A percentile compares a stretch with the other conserved stretches of the same genome.
These are phyloP conservation scores for Pseudohalonectria lignicola DNA, from an alignment of 2,329 filamentous ascomycete genomes.

Conservation along the genomic window DNA sequence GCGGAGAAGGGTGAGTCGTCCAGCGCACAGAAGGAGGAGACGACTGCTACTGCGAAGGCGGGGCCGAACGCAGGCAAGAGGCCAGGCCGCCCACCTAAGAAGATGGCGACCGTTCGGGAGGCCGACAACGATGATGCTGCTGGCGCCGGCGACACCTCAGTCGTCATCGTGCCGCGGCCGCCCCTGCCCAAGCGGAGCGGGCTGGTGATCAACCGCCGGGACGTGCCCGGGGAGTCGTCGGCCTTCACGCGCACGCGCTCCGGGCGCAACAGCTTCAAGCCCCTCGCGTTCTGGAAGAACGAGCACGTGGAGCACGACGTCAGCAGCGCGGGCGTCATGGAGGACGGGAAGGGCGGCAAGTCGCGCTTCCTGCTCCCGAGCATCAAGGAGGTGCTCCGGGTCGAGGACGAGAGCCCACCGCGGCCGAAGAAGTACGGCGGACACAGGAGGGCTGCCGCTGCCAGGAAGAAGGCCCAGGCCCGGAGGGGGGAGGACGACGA, in stretches of 20 bases:
- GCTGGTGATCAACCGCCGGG: conserved; percentile 38
- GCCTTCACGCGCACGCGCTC: conserved; percentile 55
- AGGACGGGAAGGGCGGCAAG: conserved; percentile 25
- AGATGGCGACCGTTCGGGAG: background rate
- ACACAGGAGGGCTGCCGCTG: conserved; percentile 8
- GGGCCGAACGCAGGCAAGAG: background rate
- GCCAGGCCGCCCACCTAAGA: background rate
- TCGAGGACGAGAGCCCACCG: conserved; percentile 37
- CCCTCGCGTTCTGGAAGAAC: conserved; percentile 77
- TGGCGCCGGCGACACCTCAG: conserved; percentile 11
- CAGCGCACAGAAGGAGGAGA: background rate
- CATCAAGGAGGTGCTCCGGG: conserved; percentile 68
- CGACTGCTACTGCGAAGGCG: background rate
- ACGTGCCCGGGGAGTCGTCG: conserved; percentile 28
- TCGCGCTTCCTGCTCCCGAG: conserved; percentile 51
- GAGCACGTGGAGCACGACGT: conserved; percentile 62
- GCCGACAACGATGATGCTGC: no score
- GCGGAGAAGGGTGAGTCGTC: background rate
- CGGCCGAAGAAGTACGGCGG: conserved; percentile 14
- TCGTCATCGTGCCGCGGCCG: conserved; percentile 38
- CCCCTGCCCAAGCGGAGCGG: conserved; percentile 44
- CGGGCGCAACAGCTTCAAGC: conserved; percentile 67
- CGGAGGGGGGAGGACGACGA: conserved; percentile 23
- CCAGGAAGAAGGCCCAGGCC: conserved; percentile 1
- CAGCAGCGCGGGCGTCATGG: conserved; percentile 35